Percentiles rank a stretch among this genome's conserved stretches.
phyloP scores from a whole-genome alignment of 2,329 filamentous ascomycete species.

The Didymella sp. region DNA sequence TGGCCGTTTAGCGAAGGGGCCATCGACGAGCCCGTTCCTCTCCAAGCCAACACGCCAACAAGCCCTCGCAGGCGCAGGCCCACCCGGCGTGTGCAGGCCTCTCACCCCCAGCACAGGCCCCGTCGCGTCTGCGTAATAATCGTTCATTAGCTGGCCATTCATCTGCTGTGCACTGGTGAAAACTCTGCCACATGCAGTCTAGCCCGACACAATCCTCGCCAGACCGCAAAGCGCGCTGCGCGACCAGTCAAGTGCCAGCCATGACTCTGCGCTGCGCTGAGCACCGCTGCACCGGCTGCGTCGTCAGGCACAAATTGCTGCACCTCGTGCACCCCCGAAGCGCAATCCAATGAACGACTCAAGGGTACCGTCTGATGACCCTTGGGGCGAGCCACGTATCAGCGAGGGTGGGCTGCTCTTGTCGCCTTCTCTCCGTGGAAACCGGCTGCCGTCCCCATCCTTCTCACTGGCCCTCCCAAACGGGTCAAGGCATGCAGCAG shows the following conservation, averaged over 20 bases:
- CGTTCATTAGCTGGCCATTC: slow-evolving; percentile 33
- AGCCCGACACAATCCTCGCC: slow-evolving; percentile 26
- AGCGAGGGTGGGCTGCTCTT: slow-evolving; percentile 18
- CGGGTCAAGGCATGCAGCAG: slow-evolving; percentile 17
- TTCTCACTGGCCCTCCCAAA: slow-evolving; percentile 17
- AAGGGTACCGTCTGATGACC: slow-evolving; percentile 32
- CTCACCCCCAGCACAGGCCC: slow-evolving; percentile 5
- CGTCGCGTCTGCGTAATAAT: slow-evolving; percentile 25
- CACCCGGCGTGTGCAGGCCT: slow-evolving; percentile 2
- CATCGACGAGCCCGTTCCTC: slow-evolving; percentile 16
- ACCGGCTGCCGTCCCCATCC: slow-evolving; percentile 24
- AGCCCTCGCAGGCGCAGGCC: slow-evolving; percentile 2
- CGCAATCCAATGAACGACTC: slow-evolving; percentile 34
- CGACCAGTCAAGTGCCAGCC: slow-evolving; percentile 11
- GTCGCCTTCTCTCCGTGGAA: slow-evolving; percentile 24
- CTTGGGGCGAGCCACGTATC: slow-evolving; percentile 41
- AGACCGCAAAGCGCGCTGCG: slow-evolving; percentile 27
- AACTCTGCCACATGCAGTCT: slow-evolving; percentile 32
- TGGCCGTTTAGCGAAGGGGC: slow-evolving; percentile 27
- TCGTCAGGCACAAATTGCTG: slow-evolving; percentile 39
- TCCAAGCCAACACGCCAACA: slow-evolving; percentile 5
- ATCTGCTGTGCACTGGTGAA: slow-evolving; percentile 22
- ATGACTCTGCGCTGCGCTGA: slow-evolving; percentile 29
- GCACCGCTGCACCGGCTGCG: slow-evolving; percentile 25
- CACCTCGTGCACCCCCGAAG: slow-evolving; percentile 24